Evolutionary conservation across 352 stramenopile genomes (phyloP).

Genomic region (Globisporangium middletonii): DNA sequence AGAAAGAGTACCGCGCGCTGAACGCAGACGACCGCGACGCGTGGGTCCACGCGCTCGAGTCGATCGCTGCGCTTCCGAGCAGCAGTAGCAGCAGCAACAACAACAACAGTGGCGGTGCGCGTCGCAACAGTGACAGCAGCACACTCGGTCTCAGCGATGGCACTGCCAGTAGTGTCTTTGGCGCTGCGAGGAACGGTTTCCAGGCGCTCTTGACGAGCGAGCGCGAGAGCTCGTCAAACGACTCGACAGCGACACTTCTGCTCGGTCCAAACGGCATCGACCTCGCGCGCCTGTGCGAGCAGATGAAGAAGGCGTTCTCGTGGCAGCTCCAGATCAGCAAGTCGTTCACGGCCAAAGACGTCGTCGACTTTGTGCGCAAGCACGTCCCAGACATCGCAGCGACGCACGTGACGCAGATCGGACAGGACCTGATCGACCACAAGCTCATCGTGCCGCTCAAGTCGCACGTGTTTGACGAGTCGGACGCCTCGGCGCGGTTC

Average conservation of each 20-base stretch:
- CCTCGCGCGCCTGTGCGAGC: constrained; percentile 49
- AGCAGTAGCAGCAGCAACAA: not conserved
- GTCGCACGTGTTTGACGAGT: constrained; percentile 68
- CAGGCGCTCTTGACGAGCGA: constrained; percentile 1
- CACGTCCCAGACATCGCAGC: constrained; percentile 28
- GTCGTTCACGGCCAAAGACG: constrained; percentile 62
- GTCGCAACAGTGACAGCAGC: not conserved
- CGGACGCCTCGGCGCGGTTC: constrained; percentile 37
- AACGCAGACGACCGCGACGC: constrained; percentile 51
- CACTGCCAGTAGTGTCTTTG: not conserved
- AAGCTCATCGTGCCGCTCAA: constrained; percentile 72
- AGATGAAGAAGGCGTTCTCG: constrained; percentile 67
- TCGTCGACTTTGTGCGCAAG: constrained; percentile 56
- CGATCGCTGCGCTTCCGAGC: constrained; percentile 50
- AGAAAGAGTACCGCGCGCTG: constrained; percentile 65
- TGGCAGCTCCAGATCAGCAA: constrained; percentile 75
- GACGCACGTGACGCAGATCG: constrained; percentile 42
- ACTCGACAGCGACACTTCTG: constrained; percentile 6
- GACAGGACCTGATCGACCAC: constrained; percentile 61
- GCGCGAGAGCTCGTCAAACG: constrained; percentile 2
- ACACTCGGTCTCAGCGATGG: not conserved
- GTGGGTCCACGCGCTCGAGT: constrained; percentile 63
- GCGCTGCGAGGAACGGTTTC: not conserved
- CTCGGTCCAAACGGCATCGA: constrained; percentile 44
- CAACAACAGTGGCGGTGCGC: not conserved